Percentiles rank a stretch among this genome's conserved stretches.
Evolutionary conservation across 148 eudicot genomes (phyloP).

Genomic region (Vaccinium macrocarpon): DNA sequence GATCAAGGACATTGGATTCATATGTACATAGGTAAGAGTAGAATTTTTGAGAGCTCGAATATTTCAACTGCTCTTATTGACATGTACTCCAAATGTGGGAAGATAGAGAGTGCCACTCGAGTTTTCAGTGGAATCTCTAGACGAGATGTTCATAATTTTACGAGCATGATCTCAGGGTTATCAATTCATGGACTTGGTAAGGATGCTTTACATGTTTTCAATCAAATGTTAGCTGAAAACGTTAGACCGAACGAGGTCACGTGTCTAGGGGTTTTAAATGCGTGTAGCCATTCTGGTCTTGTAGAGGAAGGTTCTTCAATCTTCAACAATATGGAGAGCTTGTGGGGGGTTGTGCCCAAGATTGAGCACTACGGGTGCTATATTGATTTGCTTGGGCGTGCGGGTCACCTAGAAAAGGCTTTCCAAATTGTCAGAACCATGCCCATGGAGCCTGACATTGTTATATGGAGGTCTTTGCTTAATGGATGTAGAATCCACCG

Average conservation of each 20-base stretch:
- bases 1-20: constrained; percentile 50
- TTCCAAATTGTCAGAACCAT: constrained; percentile 38
- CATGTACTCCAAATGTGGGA: constrained; percentile 62
- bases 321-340: constrained; percentile 39
- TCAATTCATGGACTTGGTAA: constrained; percentile 53
- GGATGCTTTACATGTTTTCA: constrained; percentile 41
- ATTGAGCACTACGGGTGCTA: constrained; percentile 54
- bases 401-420: constrained; percentile 46
- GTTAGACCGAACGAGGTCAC: constrained; percentile 47
- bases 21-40: constrained; percentile 30
- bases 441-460: constrained; percentile 54
- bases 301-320: constrained; percentile 41
- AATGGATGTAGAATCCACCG: constrained; percentile 53
- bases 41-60: constrained; percentile 30
- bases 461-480: constrained; percentile 53
- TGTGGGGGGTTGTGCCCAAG: constrained; percentile 40
- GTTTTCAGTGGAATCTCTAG: constrained; percentile 29
- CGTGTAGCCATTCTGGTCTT: constrained; percentile 54
- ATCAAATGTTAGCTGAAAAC: constrained; percentile 39
- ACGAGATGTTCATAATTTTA: constrained; percentile 42
- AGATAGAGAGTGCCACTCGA: constrained; percentile 35
- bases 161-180: constrained; percentile 55
- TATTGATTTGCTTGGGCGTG: constrained; percentile 48
- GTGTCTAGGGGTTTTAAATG: constrained; percentile 44
- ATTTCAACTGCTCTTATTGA: constrained; percentile 54